phyloP scores from a whole-genome alignment of 306 rosid genomes.

The Vicia villosa region DNA sequence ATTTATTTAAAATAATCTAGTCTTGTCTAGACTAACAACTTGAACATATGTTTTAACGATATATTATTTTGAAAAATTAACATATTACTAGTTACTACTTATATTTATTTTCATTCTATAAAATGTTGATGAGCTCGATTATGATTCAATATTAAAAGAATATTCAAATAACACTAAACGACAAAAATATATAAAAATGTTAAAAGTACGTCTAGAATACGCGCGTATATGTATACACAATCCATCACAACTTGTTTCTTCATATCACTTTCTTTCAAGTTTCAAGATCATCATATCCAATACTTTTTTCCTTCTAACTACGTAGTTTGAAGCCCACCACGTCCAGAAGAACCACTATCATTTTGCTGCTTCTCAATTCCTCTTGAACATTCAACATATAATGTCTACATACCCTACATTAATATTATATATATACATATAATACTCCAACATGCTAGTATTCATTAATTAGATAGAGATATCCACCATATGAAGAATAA shows the following conservation, averaged over 20 bases:
- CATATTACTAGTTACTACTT: too few species aligned
- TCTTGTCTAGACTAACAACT: too few species aligned
- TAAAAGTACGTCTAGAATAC: not conserved
- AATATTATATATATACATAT: not conserved
- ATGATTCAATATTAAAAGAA: not conserved
- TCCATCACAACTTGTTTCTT: not conserved
- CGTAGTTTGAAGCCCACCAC: slow-evolving; percentile 24
- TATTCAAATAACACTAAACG: too few species aligned
- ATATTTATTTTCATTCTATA: too few species aligned
- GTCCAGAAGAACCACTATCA: slow-evolving; percentile 5
- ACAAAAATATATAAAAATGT: too few species aligned
- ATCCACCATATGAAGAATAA: not conserved
- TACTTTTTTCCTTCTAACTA: not conserved
- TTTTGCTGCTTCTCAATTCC: slow-evolving; percentile 27
- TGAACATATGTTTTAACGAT: too few species aligned
- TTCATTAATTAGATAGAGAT: slow-evolving; percentile 8
- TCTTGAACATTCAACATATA: slow-evolving; percentile 8
- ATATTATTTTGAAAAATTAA: too few species aligned
- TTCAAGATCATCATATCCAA: slow-evolving; percentile 7
- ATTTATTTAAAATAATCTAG: too few species aligned
- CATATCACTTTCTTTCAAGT: not conserved
- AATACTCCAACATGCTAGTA: not conserved
- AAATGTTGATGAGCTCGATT: not conserved
- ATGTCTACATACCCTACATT: not conserved
- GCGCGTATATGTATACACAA: not conserved